phyloP scores from a whole-genome alignment of 2,329 filamentous ascomycete species.

The Cladophialophora exuberans region DNA sequence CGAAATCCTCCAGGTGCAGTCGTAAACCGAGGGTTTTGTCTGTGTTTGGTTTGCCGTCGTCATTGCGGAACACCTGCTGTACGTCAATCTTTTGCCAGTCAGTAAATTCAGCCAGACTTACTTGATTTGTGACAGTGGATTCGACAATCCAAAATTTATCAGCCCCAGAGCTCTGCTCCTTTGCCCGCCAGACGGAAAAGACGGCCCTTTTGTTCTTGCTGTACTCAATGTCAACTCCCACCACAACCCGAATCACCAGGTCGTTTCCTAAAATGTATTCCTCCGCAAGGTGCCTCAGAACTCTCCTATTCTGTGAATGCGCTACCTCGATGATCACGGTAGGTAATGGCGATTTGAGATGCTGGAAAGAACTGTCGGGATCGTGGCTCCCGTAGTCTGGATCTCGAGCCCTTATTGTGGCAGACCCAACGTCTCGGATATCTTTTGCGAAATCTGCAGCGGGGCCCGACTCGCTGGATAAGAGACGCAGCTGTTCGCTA shows the following conservation, averaged over 20 bases:
- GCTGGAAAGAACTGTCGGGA: conserved; percentile 35
- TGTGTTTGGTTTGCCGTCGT: conserved; percentile 28
- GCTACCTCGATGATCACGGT: conserved; percentile 39
- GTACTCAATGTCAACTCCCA: conserved; percentile 41
- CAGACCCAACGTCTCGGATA: conserved; percentile 13
- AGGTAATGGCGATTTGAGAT: conserved; percentile 30
- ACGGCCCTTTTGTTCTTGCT: conserved; percentile 34
- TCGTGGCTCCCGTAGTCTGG: conserved; percentile 21
- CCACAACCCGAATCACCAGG: conserved; percentile 36
- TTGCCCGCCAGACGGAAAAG: conserved; percentile 39
- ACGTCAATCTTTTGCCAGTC: conserved; percentile 7
- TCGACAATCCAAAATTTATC: conserved; percentile 30
- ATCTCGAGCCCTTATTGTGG: conserved; percentile 21
- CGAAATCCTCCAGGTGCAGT: conserved; percentile 35
- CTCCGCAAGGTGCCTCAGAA: conserved; percentile 36
- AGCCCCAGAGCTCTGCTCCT: conserved; percentile 25
- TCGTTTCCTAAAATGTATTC: conserved; percentile 39
- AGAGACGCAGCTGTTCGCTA: conserved; percentile 9
- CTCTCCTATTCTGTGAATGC: conserved; percentile 38
- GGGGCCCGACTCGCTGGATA: conserved; percentile 9
- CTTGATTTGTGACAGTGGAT: conserved; percentile 21
- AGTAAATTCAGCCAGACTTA: conserved; percentile 18
- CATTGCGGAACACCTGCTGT: conserved; percentile 35
- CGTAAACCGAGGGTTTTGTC: conserved; percentile 30
- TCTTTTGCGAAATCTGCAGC: conserved; percentile 23